Conservation (phyloP, 352 stramenopile species). For the Phytopythium aichiense region DNA sequence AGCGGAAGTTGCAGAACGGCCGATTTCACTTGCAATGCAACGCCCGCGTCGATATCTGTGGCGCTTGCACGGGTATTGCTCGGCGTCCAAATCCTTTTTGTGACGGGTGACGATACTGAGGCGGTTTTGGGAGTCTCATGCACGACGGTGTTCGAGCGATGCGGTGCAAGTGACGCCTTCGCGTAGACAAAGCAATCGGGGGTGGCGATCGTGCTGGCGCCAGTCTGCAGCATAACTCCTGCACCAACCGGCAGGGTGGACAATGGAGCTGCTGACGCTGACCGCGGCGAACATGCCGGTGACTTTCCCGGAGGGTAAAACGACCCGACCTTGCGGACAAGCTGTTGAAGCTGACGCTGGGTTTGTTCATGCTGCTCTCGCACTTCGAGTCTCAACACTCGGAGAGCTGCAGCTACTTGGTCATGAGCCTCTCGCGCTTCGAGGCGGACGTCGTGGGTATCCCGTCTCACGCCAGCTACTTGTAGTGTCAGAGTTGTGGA, state of each 20-base stretch:
- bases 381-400: constrained; percentile 1
- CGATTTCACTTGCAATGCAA: background rate
- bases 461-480: background rate
- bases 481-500: background rate
- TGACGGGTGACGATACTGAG: background rate
- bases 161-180: background rate
- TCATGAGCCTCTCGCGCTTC: constrained; percentile 1
- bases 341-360: background rate
- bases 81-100: background rate
- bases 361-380: constrained; percentile 3
- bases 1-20: constrained; percentile 4
- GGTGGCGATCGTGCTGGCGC: background rate
- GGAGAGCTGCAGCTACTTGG: background rate
- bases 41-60: background rate
- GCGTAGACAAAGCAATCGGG: constrained; percentile 6
- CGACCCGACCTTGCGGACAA: background rate
- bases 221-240: background rate
- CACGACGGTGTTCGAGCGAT: background rate
- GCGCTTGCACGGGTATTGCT: background rate
- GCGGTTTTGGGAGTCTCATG: background rate
- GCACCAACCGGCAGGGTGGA: background rate
- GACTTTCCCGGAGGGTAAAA: background rate
- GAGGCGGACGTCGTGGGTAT: background rate
- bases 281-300: background rate
- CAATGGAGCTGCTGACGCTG: background rate